A percentile compares a stretch with the other conserved stretches of the same genome.
Conservation (phyloP, 1,284 basidiomycete species). For the Sanghuangporus sanghuang region DNA sequence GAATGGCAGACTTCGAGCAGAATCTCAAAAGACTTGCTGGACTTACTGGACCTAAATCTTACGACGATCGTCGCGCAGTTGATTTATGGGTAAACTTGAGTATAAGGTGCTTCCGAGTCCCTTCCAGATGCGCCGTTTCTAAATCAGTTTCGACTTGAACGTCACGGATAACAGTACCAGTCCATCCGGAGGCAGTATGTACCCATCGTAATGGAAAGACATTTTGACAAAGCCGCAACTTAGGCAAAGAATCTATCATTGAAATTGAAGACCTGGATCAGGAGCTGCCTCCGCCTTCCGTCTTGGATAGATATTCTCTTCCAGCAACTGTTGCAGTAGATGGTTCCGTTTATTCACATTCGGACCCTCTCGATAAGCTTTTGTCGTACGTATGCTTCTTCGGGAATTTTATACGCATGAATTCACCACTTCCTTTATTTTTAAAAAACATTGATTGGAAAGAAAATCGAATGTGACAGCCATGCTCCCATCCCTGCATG, state of each 20-base stretch:
- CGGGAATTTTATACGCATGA: background rate
- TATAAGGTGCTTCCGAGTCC: background rate
- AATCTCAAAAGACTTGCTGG: slow-evolving; percentile 30
- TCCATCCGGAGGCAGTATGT: slow-evolving; percentile 1
- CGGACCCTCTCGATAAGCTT: slow-evolving; percentile 22
- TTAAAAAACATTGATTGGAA: slow-evolving; percentile 5
- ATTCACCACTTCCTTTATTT: background rate
- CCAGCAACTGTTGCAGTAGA: background rate
- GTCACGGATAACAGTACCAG: background rate
- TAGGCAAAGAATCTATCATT: slow-evolving; percentile 1
- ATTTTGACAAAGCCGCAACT: background rate
- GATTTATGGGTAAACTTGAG: slow-evolving; percentile 34
- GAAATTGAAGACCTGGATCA: slow-evolving; percentile 11
- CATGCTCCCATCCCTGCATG: slow-evolving; percentile 26
- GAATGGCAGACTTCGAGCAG: slow-evolving; percentile 22
- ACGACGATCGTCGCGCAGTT: slow-evolving; percentile 28
- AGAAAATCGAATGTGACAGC: slow-evolving; percentile 31
- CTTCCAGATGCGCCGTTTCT: too few species aligned
- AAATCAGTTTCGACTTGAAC: background rate
- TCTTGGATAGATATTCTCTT: slow-evolving; percentile 22
- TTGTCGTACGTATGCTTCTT: slow-evolving; percentile 29
- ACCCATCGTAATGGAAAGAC: background rate
- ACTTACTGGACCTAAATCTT: slow-evolving; percentile 26
- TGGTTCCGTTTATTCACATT: slow-evolving; percentile 4
- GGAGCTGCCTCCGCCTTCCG: slow-evolving; percentile 24